Evolutionary conservation across 305 asterid genomes (phyloP), one percentile per base, ranked within the genome.

Genomic region (Fraxinus ornus): DNA sequence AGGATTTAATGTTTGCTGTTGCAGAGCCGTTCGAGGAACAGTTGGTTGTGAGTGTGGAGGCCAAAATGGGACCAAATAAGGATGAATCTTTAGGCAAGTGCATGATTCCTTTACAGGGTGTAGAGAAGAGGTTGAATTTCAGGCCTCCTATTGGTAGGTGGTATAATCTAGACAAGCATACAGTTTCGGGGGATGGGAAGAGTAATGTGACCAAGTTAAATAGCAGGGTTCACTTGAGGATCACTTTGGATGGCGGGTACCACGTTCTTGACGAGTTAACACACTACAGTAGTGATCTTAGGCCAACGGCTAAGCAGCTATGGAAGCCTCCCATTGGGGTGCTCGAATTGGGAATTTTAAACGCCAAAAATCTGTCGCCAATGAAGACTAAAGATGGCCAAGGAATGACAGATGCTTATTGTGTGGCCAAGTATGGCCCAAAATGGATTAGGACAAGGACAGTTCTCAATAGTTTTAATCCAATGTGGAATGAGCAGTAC

Each of bases 231-330:
- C 99, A 93, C 78, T 77, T 92, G 85, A 94, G 99, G 88, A 79
- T 93, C 47, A 88, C 89, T 55, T 86, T 95, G 73, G 99, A 95
- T 73, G 98, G 99, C 5, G 99, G 99, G 8, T 95, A 94, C 78
- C 98, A 95, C 84, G 98, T 95, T 86, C 97, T 95, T 81, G 98
- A 95, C 78, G 98, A 95, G 88, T 83, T 95, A 75, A 91, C 98
- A 8, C 95, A 92, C 62, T 87, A 94, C 33, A 94, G 98, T 22
- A 95, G 98, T 77, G 98, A 95, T 86, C 83, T 94, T 19, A 90
- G 92, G 83, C 83, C 98, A 9, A 88, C 98, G 0, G 92, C 98
- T 30, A 88, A 92, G 75, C 94, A 91, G 88, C 91, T 95, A 33
- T 93, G 94, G 94, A 92, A 86, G 86, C 97, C 98, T 15, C 84